These are phyloP conservation scores for Nannizzia gypsea DNA, from an alignment of 2,329 filamentous ascomycete genomes.

Conservation along the genomic window DNA sequence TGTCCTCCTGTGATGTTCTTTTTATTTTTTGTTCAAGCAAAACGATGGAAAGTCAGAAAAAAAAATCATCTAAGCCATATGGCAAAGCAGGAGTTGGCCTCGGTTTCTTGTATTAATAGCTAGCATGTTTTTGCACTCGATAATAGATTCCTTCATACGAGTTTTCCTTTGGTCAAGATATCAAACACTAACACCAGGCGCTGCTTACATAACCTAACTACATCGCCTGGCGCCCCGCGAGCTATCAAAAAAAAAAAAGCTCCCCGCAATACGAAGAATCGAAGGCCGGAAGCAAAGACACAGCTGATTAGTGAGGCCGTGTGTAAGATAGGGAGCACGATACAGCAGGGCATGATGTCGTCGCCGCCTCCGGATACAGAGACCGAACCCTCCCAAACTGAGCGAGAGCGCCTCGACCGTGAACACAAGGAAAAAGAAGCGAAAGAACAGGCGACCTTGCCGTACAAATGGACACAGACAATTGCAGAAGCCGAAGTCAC, in stretches of 20 bases:
- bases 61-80: background rate
- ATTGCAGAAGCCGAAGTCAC: constrained; percentile 78
- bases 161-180: background rate
- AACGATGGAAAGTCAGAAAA: background rate
- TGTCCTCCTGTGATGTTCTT: background rate
- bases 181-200: background rate
- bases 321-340: no score
- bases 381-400: constrained; percentile 24
- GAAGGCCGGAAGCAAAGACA: background rate
- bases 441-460: constrained; percentile 78
- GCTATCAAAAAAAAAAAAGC: background rate
- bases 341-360: background rate
- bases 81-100: background rate
- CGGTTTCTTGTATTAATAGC: background rate
- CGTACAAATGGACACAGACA: constrained; percentile 95
- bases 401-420: constrained; percentile 43
- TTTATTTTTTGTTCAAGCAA: background rate
- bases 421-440: constrained; percentile 59
- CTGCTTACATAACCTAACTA: background rate
- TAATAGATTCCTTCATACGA: background rate
- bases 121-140: background rate
- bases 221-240: background rate
- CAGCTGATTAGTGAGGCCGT: background rate
- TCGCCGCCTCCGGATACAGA: constrained; percentile 18
- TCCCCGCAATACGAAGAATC: background rate